phyloP scores from a whole-genome alignment of 805 yeast species.

The Ascoidea tarda region DNA sequence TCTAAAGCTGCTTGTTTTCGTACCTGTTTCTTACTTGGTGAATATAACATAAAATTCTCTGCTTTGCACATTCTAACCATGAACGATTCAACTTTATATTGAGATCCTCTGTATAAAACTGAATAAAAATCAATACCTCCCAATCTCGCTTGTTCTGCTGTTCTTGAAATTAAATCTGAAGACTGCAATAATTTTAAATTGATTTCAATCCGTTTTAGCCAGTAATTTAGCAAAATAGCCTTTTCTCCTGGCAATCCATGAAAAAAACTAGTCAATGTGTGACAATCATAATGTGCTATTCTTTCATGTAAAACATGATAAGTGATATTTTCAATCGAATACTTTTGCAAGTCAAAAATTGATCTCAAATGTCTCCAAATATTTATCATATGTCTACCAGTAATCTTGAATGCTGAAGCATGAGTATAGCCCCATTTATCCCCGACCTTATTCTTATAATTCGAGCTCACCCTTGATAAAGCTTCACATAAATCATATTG shows the following conservation, averaged over 20 bases:
- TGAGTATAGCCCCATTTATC: slow-evolving; percentile 77
- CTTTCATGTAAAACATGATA: slow-evolving; percentile 53
- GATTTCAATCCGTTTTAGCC: slow-evolving; percentile 28
- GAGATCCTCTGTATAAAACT: slow-evolving; percentile 83
- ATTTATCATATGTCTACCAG: slow-evolving; percentile 77
- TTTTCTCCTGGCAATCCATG: slow-evolving; percentile 13
- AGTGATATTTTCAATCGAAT: slow-evolving; percentile 65
- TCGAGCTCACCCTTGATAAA: slow-evolving; percentile 42
- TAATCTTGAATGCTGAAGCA: slow-evolving; percentile 50
- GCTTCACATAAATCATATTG: slow-evolving; percentile 41
- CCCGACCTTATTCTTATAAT: slow-evolving; percentile 36
- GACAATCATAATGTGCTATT: slow-evolving; percentile 45
- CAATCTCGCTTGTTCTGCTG: slow-evolving; percentile 71
- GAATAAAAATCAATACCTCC: slow-evolving; percentile 87
- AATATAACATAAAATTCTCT: slow-evolving; percentile 56
- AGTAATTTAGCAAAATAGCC: slow-evolving; percentile 29
- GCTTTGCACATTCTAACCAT: slow-evolving; percentile 60
- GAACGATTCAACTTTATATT: slow-evolving; percentile 83
- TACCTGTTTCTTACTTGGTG: slow-evolving; percentile 75
- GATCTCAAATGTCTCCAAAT: slow-evolving; percentile 66
- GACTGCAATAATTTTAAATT: slow-evolving; percentile 31
- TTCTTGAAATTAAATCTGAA: slow-evolving; percentile 54
- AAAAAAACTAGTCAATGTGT: slow-evolving; percentile 36
- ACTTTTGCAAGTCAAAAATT: slow-evolving; percentile 50
- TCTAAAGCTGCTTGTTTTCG: slow-evolving; percentile 77